phyloP scores from a whole-genome alignment of 345 rosid species.

The Gossypium stocksii region DNA sequence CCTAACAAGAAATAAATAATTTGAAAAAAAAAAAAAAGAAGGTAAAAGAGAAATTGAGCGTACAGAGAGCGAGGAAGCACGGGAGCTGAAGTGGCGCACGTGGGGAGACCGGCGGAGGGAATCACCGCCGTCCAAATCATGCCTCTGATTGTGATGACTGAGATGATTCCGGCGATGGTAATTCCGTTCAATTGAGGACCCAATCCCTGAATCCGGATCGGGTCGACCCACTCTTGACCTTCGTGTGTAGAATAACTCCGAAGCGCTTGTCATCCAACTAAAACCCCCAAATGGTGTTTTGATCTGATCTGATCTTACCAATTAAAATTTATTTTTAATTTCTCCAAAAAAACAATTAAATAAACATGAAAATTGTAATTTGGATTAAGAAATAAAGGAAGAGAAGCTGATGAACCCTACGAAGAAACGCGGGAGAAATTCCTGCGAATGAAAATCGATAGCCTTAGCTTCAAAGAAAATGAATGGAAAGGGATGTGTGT shows the following conservation, averaged over 20 bases:
- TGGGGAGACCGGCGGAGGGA: conserved; percentile 52
- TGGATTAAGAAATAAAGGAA: not conserved
- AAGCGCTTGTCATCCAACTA: conserved; percentile 83
- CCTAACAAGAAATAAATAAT: not conserved
- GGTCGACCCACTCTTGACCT: conserved; percentile 68
- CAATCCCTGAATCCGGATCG: conserved; percentile 39
- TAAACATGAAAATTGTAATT: not conserved
- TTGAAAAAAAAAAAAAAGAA: not conserved
- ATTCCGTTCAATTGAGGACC: conserved; percentile 37
- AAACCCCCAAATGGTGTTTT: not conserved
- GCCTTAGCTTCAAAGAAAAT: not conserved
- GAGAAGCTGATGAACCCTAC: not conserved
- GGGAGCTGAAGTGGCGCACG: conserved; percentile 37
- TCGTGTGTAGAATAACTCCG: conserved; percentile 76
- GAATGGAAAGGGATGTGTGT: too few relatives aligned
- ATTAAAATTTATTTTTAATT: not conserved
- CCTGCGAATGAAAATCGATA: not conserved
- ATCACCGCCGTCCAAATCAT: conserved; percentile 56
- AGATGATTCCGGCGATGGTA: conserved; percentile 44
- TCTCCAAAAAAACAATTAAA: not conserved
- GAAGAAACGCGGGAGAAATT: not conserved
- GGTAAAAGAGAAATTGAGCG: conserved; percentile 9
- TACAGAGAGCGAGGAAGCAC: conserved; percentile 38
- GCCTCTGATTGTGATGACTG: conserved; percentile 33
- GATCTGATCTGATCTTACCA: conserved; percentile 7